A percentile compares a stretch with the other conserved stretches of the same genome.
phyloP scores from a whole-genome alignment of 2,329 filamentous ascomycete genomes.

The Coleophoma crateriformis region DNA sequence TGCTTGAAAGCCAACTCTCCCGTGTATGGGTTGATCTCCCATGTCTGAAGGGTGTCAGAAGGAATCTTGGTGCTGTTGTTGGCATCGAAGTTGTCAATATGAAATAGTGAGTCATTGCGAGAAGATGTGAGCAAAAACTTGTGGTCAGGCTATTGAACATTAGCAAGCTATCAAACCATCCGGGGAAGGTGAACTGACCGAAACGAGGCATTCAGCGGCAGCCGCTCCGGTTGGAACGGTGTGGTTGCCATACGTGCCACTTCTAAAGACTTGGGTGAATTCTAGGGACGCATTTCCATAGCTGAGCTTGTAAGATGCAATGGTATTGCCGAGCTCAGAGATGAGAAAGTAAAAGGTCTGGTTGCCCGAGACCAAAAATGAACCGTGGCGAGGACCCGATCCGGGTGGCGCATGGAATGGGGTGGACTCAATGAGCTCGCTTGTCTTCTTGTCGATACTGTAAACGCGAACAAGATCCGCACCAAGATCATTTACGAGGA shows the following conservation, averaged over 20 bases:
- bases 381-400: slow-evolving; percentile 47
- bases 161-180: neutral
- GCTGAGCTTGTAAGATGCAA: slow-evolving; percentile 47
- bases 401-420: slow-evolving; percentile 31
- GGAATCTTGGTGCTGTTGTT: slow-evolving; percentile 37
- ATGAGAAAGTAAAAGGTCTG: slow-evolving; percentile 32
- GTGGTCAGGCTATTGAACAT: slow-evolving; percentile 42
- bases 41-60: slow-evolving; percentile 62
- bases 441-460: slow-evolving; percentile 30
- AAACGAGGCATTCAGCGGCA: slow-evolving; percentile 52
- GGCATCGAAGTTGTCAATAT: slow-evolving; percentile 39
- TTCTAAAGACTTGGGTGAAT: slow-evolving; percentile 41
- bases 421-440: slow-evolving; percentile 30
- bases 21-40: slow-evolving; percentile 43
- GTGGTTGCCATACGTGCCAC: slow-evolving; percentile 40
- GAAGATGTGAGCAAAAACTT: slow-evolving; percentile 64
- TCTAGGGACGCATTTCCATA: slow-evolving; percentile 40
- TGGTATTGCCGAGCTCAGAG: slow-evolving; percentile 38
- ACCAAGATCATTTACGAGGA: slow-evolving; percentile 48
- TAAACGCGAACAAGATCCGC: slow-evolving; percentile 44
- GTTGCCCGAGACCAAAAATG: slow-evolving; percentile 31
- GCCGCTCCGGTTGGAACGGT: slow-evolving; percentile 34
- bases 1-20: slow-evolving; percentile 36
- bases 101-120: slow-evolving; percentile 54
- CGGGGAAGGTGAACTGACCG: slow-evolving; percentile 38